Evolutionary conservation across 106 monocot species (phyloP), one percentile per base, ranked within the genome.

Genomic region (Apostasia shenzhenica): DNA sequence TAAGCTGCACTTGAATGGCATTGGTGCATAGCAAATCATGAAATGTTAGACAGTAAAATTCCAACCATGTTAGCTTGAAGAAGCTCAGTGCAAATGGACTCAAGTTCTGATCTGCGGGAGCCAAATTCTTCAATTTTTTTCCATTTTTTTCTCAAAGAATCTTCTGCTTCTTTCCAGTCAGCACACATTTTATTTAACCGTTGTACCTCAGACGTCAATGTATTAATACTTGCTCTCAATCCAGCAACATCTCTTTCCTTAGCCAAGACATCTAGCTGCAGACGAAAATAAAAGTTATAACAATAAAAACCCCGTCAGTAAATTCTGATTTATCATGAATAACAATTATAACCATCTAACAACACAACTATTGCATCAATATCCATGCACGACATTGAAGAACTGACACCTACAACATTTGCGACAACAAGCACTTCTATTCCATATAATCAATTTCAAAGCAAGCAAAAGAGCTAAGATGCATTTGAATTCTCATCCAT

Each of bases 51-150:
- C 4, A 62, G n/a, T 12, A 62, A 13, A 10, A 62, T 2, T 63
- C 13, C 70, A 75, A 95, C 95, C 86, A 76, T 74, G 74, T 86
- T 92, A 67, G 88, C 88, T 54, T 72, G 83, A 67, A 89, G 83
- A 80, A 95, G 80, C 58, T 86, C 76, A 40, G 77, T 82, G 71
- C 89, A 88, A 63, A 95, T 86, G 47, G 71, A 67, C 73, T 95
- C 91, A 37, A 95, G 74, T 84, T 95, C 95, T 76, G 84, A 86
- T 82, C 95, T 83, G n/a, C 92, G 91, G 69, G 84, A 78, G 79
- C 92, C 92, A 84, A 95, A 95, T 59, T 89, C 95, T 79, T 95
- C 95, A 68, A 95, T 95, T 81, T 92, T 95, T 73, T 92, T 95
- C 95, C 95, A 95, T 61, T 95, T 95, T 61, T 84, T 95, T 67